Evolutionary conservation across 75 land plant genomes (phyloP).

Genomic region (Chamaecyparis obtusa): DNA sequence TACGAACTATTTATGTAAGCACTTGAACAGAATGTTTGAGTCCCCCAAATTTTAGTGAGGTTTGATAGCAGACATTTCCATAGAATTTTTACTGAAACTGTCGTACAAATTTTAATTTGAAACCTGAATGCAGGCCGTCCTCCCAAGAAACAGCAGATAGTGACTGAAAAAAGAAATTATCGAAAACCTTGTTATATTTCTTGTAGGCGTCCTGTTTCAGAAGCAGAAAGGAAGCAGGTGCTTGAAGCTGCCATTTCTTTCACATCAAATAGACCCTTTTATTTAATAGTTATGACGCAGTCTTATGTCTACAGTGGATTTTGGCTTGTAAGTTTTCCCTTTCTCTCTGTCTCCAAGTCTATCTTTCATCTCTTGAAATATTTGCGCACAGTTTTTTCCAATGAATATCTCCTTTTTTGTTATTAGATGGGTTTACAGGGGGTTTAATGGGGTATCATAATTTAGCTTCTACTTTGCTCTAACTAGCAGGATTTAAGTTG

Average conservation of each 20-base stretch:
- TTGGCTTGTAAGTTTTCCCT: slow-evolving; percentile 26
- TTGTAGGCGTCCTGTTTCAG: slow-evolving; percentile 20
- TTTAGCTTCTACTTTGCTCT: too few species aligned
- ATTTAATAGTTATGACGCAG: slow-evolving; percentile 18
- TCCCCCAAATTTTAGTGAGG: neutral
- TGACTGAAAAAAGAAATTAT: slow-evolving; percentile 2
- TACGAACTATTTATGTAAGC: neutral
- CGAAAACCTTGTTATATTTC: slow-evolving; percentile 10
- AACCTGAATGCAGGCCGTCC: neutral
- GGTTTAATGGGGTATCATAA: too few species aligned
- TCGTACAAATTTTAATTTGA: neutral
- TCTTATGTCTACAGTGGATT: slow-evolving; percentile 40
- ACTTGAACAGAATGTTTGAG: neutral
- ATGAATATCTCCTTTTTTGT: neutral
- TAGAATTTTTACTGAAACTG: too few species aligned
- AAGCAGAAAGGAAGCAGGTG: slow-evolving; percentile 18
- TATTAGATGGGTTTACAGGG: too few species aligned
- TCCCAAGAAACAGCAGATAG: slow-evolving; percentile 7
- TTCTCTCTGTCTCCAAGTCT: neutral
- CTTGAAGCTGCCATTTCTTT: slow-evolving; percentile 6
- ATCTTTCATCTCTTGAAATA: neutral
- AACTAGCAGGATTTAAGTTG: neutral
- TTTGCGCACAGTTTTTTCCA: neutral
- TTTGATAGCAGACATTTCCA: neutral
- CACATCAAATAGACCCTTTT: neutral